Base-by-base conservation (phyloP, 495 filamentous ascomycete genomes). In the Penicillium subrubescens region DNA sequence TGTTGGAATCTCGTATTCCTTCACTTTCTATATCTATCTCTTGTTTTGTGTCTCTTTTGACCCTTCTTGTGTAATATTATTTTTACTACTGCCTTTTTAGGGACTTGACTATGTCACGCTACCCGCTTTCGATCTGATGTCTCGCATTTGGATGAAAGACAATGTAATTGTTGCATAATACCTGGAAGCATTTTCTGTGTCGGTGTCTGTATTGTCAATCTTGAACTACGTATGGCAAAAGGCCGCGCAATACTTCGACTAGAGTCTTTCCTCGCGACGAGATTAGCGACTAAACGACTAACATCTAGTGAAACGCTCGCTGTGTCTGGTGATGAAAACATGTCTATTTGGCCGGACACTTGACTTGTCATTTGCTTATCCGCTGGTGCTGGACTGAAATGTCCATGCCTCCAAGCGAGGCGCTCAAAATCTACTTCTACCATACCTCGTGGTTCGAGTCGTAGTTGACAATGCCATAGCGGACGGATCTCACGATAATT, bases 161-260 rank as follows among this genome's bases (percentile, higher is more conserved):
- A 56, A 33, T 56, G 53, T 37, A 56, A 8, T 37, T 56, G 37
- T 21, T 37, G 33, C 53, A 56, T 54, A 31, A 54, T 11, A 27
- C 6, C 15, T 52, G 48, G 25, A 31, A 31, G 4, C 5, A 52
- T 8, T n/a, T 31, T 31, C 14, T 31, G 44, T 48, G 19, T 31
- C 25, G n/a, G 44, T 48, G 19, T 21, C 25, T 52, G 48, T 2
- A 14, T 15, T 52, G 48, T 29, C 14, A 25, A 52, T 52, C 25
- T 21, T 52, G 27, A 10, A 5, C 12, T 52, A 29, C 25, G 15
- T 52, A 10, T 8, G 53, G 8, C 37, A 37, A 21, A 14, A 11
- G 15, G 29, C 7, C 53, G 19, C n/a, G 2, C 31, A 34, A 35
- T 8, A 14, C 8, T n/a, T 15, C 14, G 52, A 33, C 25, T 27